Evolutionary conservation across 768 basidiomycete genomes (phyloP), one percentile per base, ranked within the genome.

Genomic region (Leccinum obscurum): DNA sequence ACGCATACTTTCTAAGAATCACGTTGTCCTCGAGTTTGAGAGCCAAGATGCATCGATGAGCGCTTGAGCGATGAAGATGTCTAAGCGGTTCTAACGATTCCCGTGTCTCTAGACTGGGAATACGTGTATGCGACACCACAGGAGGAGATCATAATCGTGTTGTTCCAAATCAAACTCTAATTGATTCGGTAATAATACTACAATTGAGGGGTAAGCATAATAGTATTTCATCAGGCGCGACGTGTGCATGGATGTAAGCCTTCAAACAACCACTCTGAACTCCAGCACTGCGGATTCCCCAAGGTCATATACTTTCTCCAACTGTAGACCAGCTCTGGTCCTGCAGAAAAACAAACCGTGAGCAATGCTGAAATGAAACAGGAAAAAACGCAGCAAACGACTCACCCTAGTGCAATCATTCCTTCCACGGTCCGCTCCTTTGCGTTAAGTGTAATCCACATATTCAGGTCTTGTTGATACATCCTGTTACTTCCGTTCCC

Each of bases 381-480:
- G 17, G 20, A 56, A 39, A 10, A 34, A 2, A 28, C 20, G 44
- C 37, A 20, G 34, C 11, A 24, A 17, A 32, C 11, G 14, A 58
- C 66, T 56, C 30, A 63, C 63, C 75, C 77, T 4, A 82, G 57
- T 1, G 72, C 58, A 7, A 77, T 71, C 54, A 77, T 79, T 7
- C 81, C 76, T 3, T 75, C 61, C 14, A 83, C 50, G 0, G 75
- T 77, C 5, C 82, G 76, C 58, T 82, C 81, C 64, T 77, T 73
- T 7, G 73, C 66, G 55, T 83, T 81, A 10, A 77, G 64, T 22
- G 72, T 20, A 20, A 68, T 50, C 76, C 81, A 77, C 82, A 83
- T 81, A 53, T 74, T 76, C 46, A 83, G 53, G 57, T 84, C 83
- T 55, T 77, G 76, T 34, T 78, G 68, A 62, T 82, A 83, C 30